These are phyloP conservation scores for Brassica rapa DNA, from an alignment of 345 rosid species.

Conservation along the genomic window DNA sequence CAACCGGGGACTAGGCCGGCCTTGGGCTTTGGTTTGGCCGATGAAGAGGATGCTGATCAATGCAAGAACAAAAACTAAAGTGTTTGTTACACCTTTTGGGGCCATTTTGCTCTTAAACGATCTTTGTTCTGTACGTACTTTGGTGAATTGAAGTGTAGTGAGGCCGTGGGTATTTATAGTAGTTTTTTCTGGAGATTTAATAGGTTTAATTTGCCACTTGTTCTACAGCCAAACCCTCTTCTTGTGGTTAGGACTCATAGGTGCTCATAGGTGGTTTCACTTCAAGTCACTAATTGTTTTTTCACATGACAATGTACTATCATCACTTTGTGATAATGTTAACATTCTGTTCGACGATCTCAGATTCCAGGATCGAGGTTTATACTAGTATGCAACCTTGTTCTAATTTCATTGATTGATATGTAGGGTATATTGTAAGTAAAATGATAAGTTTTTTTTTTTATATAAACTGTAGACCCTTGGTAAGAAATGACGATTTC, in stretches of 20 bases:
- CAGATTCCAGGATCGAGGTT: neutral
- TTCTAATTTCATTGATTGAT: neutral
- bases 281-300: neutral
- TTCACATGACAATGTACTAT: neutral
- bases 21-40: neutral
- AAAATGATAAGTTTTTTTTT: neutral
- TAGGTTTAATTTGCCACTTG: neutral
- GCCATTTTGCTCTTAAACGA: conserved; percentile 17
- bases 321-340: neutral
- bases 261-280: neutral
- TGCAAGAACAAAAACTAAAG: conserved; percentile 3
- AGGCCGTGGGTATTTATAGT: conserved; percentile 10
- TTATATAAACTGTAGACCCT: neutral
- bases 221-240: conserved; percentile 10
- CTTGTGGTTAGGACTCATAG: neutral
- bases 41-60: conserved; percentile 8
- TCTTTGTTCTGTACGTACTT: neutral
- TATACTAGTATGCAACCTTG: neutral
- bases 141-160: conserved; percentile 3
- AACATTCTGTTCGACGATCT: neutral
- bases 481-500: neutral
- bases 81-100: neutral
- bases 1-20: neutral
- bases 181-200: conserved; percentile 4
- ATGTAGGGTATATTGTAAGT: neutral